Evolutionary conservation across 169 alveolate species (phyloP).

Genomic region (Plasmodium vivax): DNA sequence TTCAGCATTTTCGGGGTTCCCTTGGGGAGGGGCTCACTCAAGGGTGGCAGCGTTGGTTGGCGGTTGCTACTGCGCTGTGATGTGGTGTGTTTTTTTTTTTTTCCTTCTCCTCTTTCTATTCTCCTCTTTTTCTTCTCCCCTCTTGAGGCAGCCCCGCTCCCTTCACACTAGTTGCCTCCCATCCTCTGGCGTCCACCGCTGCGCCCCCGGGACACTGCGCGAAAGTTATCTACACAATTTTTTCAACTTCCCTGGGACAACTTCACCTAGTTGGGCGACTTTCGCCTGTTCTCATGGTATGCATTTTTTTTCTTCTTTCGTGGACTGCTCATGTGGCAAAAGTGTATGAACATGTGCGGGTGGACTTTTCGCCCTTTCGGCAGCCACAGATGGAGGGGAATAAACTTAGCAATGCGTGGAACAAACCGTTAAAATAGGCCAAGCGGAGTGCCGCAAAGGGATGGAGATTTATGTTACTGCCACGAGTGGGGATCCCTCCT

Average conservation of each 20-base stretch:
- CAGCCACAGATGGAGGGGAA: not conserved
- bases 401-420: not conserved
- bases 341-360: not conserved
- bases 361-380: not conserved
- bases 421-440: not conserved
- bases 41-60: not conserved
- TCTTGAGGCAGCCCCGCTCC: not conserved
- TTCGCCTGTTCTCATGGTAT: not conserved
- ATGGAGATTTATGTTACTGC: not conserved
- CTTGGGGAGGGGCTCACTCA: not conserved
- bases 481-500: not conserved
- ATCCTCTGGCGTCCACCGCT: not conserved
- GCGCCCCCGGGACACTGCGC: not conserved
- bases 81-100: not conserved
- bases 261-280: not conserved
- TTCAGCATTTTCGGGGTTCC: constrained; percentile 3
- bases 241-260: not conserved
- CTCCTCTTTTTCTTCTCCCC: not conserved
- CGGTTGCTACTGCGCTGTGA: not conserved
- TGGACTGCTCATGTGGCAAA: not conserved
- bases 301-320: not conserved
- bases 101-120: not conserved
- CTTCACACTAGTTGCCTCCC: not conserved
- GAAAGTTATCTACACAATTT: not conserved
- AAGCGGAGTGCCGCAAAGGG: not conserved